These are phyloP conservation scores for Chrysoporthe austroafricana DNA, from an alignment of 2,329 filamentous ascomycete genomes.

Conservation along the genomic window DNA sequence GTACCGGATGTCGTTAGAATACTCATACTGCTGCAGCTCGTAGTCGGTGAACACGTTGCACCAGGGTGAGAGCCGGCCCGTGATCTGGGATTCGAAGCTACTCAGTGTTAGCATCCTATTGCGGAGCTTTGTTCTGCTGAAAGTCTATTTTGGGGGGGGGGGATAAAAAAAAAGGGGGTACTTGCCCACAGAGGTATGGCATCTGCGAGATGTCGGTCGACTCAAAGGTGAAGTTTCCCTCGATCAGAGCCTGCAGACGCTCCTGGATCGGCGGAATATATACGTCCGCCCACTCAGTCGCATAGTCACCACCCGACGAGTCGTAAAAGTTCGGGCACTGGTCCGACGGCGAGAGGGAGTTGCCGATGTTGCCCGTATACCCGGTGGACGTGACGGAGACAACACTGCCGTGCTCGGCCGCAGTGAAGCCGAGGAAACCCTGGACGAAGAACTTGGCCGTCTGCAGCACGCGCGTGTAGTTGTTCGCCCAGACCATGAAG, in stretches of 20 bases:
- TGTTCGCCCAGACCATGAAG: conserved; percentile 68
- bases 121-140: no score
- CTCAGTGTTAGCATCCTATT: background rate
- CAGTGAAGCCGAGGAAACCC: conserved; percentile 62
- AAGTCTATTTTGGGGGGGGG: background rate
- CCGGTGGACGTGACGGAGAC: conserved; percentile 61
- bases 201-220: conserved; percentile 59
- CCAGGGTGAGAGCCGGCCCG: conserved; percentile 62
- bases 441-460: conserved; percentile 64
- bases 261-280: conserved; percentile 58
- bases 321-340: conserved; percentile 64
- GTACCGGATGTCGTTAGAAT: conserved; percentile 69
- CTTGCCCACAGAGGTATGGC: conserved; percentile 64
- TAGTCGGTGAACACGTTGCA: conserved; percentile 64
- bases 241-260: conserved; percentile 57
- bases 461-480: conserved; percentile 66
- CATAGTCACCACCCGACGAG: conserved; percentile 51
- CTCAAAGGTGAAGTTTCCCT: conserved; percentile 58
- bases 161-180: background rate
- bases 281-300: conserved; percentile 51
- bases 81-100: conserved; percentile 68
- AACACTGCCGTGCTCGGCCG: conserved; percentile 57
- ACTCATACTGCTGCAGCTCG: conserved; percentile 68
- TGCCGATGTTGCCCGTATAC: conserved; percentile 56
- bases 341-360: conserved; percentile 66